These are phyloP conservation scores for Starmerella riodocensis DNA, from an alignment of 805 yeast genomes.

Conservation along the genomic window DNA sequence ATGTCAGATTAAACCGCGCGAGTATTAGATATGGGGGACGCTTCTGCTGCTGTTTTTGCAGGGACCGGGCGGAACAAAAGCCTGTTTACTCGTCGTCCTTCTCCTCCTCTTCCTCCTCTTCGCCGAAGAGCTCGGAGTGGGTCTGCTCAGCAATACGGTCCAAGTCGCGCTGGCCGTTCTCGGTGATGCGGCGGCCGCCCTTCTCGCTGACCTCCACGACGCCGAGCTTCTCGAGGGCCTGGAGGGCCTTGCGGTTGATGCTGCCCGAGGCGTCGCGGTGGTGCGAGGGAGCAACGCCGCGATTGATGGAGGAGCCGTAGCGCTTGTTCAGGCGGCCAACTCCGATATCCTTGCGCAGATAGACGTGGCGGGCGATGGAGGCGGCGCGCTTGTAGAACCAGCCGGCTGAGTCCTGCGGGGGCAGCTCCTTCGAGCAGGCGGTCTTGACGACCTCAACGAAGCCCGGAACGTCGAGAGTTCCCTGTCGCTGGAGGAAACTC, in stretches of 20 bases:
- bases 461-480: constrained; percentile 99
- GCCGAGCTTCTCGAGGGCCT: constrained; percentile 96
- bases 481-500: constrained; percentile 99
- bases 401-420: constrained; percentile 98
- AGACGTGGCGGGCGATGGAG: constrained; percentile 99
- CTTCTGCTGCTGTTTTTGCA: too few relatives aligned
- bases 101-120: constrained; percentile 29
- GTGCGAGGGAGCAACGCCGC: constrained; percentile 97
- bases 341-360: constrained; percentile 99
- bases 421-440: constrained; percentile 95
- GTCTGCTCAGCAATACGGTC: constrained; percentile 99
- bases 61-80: not conserved
- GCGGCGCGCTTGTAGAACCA: constrained; percentile 99
- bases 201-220: constrained; percentile 89
- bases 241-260: constrained; percentile 95
- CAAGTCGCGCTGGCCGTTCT: constrained; percentile 99
- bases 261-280: constrained; percentile 99
- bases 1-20: too few relatives aligned
- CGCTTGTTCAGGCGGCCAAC: constrained; percentile 97
- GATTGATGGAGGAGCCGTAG: constrained; percentile 98
- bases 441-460: constrained; percentile 99
- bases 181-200: constrained; percentile 99
- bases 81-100: constrained; percentile 20
- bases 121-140: constrained; percentile 70
- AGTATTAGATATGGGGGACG: too few relatives aligned